These are phyloP conservation scores for Tetraselmis striata DNA, from an alignment of 139 green algal genomes.

Conservation along the genomic window DNA sequence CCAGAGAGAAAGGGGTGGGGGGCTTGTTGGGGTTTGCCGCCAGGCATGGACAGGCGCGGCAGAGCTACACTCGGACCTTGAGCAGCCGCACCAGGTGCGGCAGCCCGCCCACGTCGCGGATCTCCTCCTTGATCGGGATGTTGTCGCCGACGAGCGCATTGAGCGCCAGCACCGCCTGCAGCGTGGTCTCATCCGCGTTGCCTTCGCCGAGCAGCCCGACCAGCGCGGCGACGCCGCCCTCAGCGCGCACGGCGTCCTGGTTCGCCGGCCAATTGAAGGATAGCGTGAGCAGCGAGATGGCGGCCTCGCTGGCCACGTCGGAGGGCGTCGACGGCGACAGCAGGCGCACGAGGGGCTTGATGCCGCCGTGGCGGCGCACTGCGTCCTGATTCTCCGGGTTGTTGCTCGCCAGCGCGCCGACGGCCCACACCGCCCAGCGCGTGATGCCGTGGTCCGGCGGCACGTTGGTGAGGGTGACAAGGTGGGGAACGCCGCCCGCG, in stretches of 20 bases:
- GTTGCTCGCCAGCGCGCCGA: background rate
- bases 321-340: background rate
- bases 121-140: background rate
- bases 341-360: background rate
- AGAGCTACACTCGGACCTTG: background rate
- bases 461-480: background rate
- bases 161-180: background rate
- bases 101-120: background rate
- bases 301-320: background rate
- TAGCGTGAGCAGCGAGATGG: background rate
- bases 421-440: background rate
- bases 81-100: background rate
- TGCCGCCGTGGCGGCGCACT: background rate
- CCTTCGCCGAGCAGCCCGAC: background rate
- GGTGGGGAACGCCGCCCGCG: background rate
- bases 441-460: background rate
- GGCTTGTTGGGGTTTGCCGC: too few species aligned
- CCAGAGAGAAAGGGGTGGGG: too few species aligned
- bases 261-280: background rate
- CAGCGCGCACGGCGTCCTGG: background rate
- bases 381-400: background rate
- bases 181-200: background rate
- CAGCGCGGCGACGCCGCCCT: background rate
- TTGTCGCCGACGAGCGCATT: background rate
- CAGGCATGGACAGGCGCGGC: too few species aligned